Percentiles rank a stretch among this genome's conserved stretches.
Conservation (phyloP, 2,329 filamentous ascomycete species). For the Sphaerulina vaccinii region DNA sequence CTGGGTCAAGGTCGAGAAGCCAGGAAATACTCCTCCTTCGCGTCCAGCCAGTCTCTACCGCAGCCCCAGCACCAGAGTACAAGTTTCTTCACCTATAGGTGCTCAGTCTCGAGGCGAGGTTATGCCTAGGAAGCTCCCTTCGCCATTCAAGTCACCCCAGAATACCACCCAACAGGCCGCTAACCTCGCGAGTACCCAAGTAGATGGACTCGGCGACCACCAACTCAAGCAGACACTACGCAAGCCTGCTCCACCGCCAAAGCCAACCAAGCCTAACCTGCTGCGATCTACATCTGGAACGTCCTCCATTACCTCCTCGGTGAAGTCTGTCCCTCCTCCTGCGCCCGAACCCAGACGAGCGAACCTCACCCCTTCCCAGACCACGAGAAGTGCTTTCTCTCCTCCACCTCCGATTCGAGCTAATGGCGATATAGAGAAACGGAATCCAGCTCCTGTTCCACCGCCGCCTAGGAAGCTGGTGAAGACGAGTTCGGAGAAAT, state of each 20-base stretch:
- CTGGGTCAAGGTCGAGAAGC: constrained; percentile 63
- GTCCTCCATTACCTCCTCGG: constrained; percentile 21
- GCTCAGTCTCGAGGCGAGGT: constrained; percentile 9
- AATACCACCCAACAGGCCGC: constrained; percentile 1
- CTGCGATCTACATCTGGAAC: constrained; percentile 31
- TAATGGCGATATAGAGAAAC: constrained; percentile 14
- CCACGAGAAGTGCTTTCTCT: constrained; percentile 4
- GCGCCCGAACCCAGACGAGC: constrained; percentile 25
- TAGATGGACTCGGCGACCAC: constrained; percentile 13
- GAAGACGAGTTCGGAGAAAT: background rate
- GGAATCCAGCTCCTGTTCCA: constrained; percentile 18
- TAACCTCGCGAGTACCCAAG: constrained; percentile 12
- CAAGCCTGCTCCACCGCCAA: constrained; percentile 39
- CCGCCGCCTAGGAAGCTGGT: constrained; percentile 26
- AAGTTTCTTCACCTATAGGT: background rate
- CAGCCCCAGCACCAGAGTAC: constrained; percentile 12
- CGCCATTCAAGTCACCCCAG: constrained; percentile 14
- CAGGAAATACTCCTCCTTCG: constrained; percentile 25
- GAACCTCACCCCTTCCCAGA: constrained; percentile 10
- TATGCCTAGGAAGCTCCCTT: constrained; percentile 23
- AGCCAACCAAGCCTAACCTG: constrained; percentile 35
- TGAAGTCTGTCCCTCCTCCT: constrained; percentile 23
- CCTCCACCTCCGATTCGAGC: constrained; percentile 23
- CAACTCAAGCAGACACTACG: constrained; percentile 31
- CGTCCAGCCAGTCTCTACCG: constrained; percentile 23